Conservation (phyloP, 2,329 filamentous ascomycete genomes). For the Zopfia rhizophila region DNA sequence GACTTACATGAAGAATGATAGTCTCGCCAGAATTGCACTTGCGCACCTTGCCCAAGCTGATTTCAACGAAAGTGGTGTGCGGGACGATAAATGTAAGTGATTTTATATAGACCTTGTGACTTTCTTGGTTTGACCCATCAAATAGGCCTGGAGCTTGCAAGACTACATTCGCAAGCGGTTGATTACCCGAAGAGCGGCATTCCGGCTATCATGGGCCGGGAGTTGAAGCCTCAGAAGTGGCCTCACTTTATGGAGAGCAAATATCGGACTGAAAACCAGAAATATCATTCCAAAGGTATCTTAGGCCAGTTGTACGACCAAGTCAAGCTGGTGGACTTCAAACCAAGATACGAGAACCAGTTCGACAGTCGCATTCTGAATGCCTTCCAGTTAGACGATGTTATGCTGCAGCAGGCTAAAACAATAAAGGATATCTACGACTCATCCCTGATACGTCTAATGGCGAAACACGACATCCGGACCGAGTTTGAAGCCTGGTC, state of each 20-base stretch:
- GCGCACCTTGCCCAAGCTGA: constrained; percentile 86
- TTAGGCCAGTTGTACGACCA: constrained; percentile 86
- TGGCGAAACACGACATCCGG: constrained; percentile 83
- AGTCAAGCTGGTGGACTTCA: constrained; percentile 75
- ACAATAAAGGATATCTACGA: constrained; percentile 83
- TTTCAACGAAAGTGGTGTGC: constrained; percentile 68
- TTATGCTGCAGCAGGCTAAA: constrained; percentile 67
- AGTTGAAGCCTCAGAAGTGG: constrained; percentile 71
- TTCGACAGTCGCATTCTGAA: constrained; percentile 82
- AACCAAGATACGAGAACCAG: constrained; percentile 73
- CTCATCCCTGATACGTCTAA: constrained; percentile 76
- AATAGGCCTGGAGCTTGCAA: constrained; percentile 74
- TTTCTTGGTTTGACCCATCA: constrained; percentile 2
- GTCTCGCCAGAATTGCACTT: constrained; percentile 80
- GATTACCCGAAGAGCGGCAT: constrained; percentile 94
- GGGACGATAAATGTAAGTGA: constrained; percentile 71
- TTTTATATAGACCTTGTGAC: neutral
- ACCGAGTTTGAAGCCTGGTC: constrained; percentile 96
- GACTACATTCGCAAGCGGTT: constrained; percentile 88
- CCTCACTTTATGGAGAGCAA: constrained; percentile 90
- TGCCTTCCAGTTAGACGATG: constrained; percentile 66
- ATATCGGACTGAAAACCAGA: constrained; percentile 54
- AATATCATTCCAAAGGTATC: constrained; percentile 75
- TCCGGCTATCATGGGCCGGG: constrained; percentile 72
- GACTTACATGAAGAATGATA: constrained; percentile 90